A percentile compares a stretch with the other conserved stretches of the same genome.
These are phyloP conservation scores for Colletotrichum graminicola DNA, from an alignment of 2,329 filamentous ascomycete species.

Conservation along the genomic window DNA sequence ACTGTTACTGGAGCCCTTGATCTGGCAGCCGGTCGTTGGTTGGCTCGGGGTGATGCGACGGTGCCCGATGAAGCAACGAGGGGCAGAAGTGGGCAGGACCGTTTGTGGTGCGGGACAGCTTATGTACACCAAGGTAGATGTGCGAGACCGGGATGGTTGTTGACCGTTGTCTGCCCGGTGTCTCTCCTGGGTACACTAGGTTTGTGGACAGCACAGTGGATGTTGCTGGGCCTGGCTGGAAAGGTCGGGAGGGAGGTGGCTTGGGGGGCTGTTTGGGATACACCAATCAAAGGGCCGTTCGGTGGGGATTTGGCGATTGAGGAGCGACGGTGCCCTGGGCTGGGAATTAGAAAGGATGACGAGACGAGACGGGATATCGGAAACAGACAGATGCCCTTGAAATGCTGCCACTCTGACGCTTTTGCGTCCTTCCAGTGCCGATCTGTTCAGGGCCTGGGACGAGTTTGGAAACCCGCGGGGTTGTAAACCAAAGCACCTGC, in stretches of 20 bases:
- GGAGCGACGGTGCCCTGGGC: conserved; percentile 1
- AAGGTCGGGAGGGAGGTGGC: conserved; percentile 11
- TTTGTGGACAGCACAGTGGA: background rate
- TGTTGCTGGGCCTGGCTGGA: conserved; percentile 1
- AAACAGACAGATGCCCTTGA: conserved; percentile 18
- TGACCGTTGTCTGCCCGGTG: conserved; percentile 3
- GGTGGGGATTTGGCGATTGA: conserved; percentile 6
- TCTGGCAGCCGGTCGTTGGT: conserved; percentile 33
- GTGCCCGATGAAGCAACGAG: conserved; percentile 41
- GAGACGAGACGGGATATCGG: conserved; percentile 13
- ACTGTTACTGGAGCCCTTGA: conserved; percentile 16
- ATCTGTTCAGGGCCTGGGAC: conserved; percentile 18
- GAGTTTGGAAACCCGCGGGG: conserved; percentile 14
- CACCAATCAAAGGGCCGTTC: conserved; percentile 20
- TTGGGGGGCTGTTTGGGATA: conserved; percentile 20
- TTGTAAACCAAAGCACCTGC: conserved; percentile 8
- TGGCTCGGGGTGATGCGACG: conserved; percentile 34
- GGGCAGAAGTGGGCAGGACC: conserved; percentile 38
- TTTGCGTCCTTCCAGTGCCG: conserved; percentile 25
- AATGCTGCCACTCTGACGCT: conserved; percentile 13
- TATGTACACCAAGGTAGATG: background rate
- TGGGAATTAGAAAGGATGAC: conserved; percentile 4
- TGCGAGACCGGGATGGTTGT: conserved; percentile 1
- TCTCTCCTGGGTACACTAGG: background rate
- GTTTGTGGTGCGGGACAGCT: conserved; percentile 19